A percentile compares a stretch with the other conserved stretches of the same genome.
phyloP scores from a whole-genome alignment of 768 basidiomycete genomes.

The Boletellus sp. region DNA sequence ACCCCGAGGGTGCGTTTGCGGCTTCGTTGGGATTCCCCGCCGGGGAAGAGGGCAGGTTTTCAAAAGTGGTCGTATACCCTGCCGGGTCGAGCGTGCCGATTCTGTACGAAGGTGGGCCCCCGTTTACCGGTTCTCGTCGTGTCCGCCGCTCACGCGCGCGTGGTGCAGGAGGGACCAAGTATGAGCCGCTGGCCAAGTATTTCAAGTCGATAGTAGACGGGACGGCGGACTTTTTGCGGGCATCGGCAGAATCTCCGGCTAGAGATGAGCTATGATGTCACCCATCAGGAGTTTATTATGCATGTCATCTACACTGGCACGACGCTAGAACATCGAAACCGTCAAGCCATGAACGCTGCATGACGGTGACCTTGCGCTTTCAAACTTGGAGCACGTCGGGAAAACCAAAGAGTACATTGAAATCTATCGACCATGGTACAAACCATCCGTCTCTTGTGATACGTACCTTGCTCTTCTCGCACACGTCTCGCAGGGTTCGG shows the following conservation, averaged over 20 bases:
- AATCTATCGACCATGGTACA: neutral
- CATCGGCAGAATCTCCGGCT: conserved; percentile 35
- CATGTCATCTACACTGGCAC: no score
- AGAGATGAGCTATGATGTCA: conserved; percentile 29
- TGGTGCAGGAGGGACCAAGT: conserved; percentile 60
- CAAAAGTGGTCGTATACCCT: conserved; percentile 72
- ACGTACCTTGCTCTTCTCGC: neutral
- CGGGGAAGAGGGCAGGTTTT: conserved; percentile 46
- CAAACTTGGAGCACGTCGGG: neutral
- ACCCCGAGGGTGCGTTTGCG: conserved; percentile 60
- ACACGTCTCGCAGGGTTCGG: neutral
- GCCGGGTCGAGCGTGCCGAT: conserved; percentile 52
- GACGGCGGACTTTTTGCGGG: conserved; percentile 49
- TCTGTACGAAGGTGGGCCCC: conserved; percentile 61
- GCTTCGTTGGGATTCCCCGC: conserved; percentile 56
- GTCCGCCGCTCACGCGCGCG: neutral
- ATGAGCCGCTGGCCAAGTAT: conserved; percentile 70
- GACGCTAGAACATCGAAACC: neutral
- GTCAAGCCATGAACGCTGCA: no score
- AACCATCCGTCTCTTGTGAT: neutral
- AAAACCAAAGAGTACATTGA: neutral
- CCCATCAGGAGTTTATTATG: no score
- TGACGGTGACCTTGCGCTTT: neutral
- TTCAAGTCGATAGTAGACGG: conserved; percentile 70
- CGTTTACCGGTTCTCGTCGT: neutral